Percentiles rank a stretch among this genome's conserved stretches.
phyloP scores from a whole-genome alignment of 495 filamentous ascomycete genomes.

The Cercophora samala region DNA sequence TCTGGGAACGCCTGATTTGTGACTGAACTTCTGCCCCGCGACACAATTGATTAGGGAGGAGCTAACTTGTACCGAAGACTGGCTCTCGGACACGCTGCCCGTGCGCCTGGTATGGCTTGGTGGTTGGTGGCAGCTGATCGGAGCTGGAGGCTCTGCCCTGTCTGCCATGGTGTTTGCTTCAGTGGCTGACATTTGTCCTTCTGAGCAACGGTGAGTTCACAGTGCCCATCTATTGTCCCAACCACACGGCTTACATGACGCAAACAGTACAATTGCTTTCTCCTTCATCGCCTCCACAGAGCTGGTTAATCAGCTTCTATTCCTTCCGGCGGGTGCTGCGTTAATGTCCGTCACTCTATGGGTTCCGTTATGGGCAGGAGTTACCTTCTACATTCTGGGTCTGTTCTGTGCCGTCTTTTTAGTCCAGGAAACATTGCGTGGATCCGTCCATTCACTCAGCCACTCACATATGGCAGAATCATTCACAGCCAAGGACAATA shows the following conservation, averaged over 20 bases:
- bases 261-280: conserved; percentile 42
- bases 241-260: no score
- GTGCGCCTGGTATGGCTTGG: conserved; percentile 51
- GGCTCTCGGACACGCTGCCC: conserved; percentile 41
- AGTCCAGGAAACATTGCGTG: conserved; percentile 43
- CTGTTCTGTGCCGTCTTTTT: conserved; percentile 25
- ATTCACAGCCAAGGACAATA: neutral
- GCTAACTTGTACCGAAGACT: conserved; percentile 16
- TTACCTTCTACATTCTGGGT: conserved; percentile 41
- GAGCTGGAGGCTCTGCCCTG: conserved; percentile 49
- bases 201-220: conserved; percentile 23
- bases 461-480: neutral
- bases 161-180: conserved; percentile 52
- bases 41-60: no score
- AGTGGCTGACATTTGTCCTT: conserved; percentile 53
- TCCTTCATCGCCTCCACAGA: conserved; percentile 42
- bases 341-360: conserved; percentile 48
- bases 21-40: neutral
- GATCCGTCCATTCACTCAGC: neutral
- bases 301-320: conserved; percentile 14
- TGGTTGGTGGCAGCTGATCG: conserved; percentile 47
- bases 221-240: no score
- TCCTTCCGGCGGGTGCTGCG: conserved; percentile 46
- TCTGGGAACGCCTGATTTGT: conserved; percentile 37
- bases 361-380: conserved; percentile 50